phyloP scores from a whole-genome alignment of 2,329 filamentous ascomycete species.

The Sporothrix sp. region DNA sequence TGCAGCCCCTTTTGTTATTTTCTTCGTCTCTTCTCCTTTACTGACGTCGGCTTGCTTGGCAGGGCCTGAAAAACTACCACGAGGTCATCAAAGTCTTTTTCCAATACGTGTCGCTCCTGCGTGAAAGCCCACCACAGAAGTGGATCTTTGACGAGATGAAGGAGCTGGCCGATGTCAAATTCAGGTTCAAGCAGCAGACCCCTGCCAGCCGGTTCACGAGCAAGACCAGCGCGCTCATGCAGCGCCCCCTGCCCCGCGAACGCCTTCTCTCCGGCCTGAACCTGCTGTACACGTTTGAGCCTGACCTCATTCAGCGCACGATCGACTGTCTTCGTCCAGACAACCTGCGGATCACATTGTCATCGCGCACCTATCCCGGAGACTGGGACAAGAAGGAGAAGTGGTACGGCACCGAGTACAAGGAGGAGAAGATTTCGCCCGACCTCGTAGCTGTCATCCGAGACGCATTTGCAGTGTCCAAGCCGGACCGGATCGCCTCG shows the following conservation, averaged over 20 bases:
- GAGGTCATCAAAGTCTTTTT: slow-evolving; percentile 79
- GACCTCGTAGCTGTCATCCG: slow-evolving; percentile 65
- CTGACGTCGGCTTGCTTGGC: not conserved
- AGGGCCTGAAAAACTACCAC: slow-evolving; percentile 67
- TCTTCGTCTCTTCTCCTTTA: not conserved
- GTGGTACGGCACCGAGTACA: slow-evolving; percentile 97
- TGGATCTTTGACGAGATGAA: slow-evolving; percentile 95
- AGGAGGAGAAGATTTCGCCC: slow-evolving; percentile 64
- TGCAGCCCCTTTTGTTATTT: not conserved
- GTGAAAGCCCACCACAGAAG: slow-evolving; percentile 68
- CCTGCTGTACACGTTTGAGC: slow-evolving; percentile 70
- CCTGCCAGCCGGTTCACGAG: slow-evolving; percentile 85
- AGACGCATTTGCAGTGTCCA: slow-evolving; percentile 48
- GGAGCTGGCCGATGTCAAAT: slow-evolving; percentile 82
- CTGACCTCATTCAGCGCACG: slow-evolving; percentile 63
- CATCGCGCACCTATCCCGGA: slow-evolving; percentile 75
- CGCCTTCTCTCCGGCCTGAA: slow-evolving; percentile 75
- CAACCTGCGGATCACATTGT: slow-evolving; percentile 77
- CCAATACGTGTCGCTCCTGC: slow-evolving; percentile 81
- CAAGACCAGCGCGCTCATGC: slow-evolving; percentile 77
- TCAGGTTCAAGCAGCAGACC: slow-evolving; percentile 89
- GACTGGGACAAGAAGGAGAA: slow-evolving; percentile 82
- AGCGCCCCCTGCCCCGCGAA: slow-evolving; percentile 76
- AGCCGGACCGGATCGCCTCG: slow-evolving; percentile 52
- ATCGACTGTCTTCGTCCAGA: slow-evolving; percentile 70